Evolutionary conservation across 208 protist species (phyloP).

Genomic region (Naegleria fowleri): DNA sequence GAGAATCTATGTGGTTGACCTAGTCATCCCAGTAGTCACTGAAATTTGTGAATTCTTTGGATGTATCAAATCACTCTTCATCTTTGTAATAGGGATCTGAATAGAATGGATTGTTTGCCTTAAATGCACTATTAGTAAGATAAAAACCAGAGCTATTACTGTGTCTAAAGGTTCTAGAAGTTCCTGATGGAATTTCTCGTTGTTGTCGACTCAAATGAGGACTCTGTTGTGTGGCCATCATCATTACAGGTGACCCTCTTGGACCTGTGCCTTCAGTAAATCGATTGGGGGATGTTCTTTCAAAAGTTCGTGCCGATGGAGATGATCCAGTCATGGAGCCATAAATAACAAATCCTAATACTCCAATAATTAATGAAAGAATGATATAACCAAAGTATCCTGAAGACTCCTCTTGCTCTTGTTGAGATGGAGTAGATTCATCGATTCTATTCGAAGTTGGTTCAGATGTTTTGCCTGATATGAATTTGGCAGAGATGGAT

Average conservation of each 20-base stretch:
- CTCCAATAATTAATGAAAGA: background rate
- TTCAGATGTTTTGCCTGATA: background rate
- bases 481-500: background rate
- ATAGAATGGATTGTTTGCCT: background rate
- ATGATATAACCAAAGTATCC: background rate
- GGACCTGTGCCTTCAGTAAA: background rate
- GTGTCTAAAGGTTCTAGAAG: background rate
- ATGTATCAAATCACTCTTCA: too few relatives aligned
- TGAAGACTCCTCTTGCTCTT: background rate
- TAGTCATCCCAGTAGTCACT: too few relatives aligned
- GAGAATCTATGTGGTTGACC: too few relatives aligned
- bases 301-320: background rate
- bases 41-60: too few relatives aligned
- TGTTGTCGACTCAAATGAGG: background rate
- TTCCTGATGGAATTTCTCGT: background rate
- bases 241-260: too few relatives aligned
- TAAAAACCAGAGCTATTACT: background rate
- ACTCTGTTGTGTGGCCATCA: background rate
- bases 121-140: background rate
- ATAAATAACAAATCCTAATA: background rate
- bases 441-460: background rate
- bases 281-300: background rate
- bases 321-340: background rate
- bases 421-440: background rate
- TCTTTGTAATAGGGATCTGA: background rate